Percentiles rank a stretch among this genome's conserved stretches.
Conservation (phyloP, 164 flowering plant species). For the Dillenia suffruticosa region DNA sequence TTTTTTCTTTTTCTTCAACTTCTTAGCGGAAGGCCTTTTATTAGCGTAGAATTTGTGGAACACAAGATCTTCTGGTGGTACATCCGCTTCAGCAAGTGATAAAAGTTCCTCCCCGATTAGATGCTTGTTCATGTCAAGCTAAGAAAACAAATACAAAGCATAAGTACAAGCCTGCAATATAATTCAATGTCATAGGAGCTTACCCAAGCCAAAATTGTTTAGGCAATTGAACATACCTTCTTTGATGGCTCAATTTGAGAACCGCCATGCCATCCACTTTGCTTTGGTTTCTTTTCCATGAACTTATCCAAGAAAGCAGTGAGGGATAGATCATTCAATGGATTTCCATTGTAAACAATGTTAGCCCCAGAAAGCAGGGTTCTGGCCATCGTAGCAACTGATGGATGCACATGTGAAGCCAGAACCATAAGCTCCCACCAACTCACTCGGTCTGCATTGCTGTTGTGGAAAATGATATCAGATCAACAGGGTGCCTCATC, state of each 20-base stretch:
- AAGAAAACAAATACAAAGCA: slow-evolving; percentile 16
- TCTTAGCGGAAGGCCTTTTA: slow-evolving; percentile 65
- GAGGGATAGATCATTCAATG: slow-evolving; percentile 78
- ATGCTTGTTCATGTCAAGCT: slow-evolving; percentile 72
- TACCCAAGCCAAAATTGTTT: neutral
- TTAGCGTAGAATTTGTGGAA: slow-evolving; percentile 89
- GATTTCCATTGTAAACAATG: slow-evolving; percentile 91
- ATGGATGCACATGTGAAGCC: slow-evolving; percentile 91
- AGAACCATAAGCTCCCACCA: slow-evolving; percentile 97
- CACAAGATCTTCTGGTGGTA: slow-evolving; percentile 89
- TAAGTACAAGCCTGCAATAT: neutral
- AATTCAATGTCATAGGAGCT: neutral
- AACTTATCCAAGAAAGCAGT: slow-evolving; percentile 91
- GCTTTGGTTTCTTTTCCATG: slow-evolving; percentile 97
- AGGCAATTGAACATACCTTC: slow-evolving; percentile 45
- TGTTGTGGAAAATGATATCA: slow-evolving; percentile 14
- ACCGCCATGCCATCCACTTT: slow-evolving; percentile 89
- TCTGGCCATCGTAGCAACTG: slow-evolving; percentile 89
- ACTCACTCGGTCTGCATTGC: slow-evolving; percentile 84
- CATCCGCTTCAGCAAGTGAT: slow-evolving; percentile 78
- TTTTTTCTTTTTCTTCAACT: slow-evolving; percentile 71
- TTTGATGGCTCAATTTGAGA: slow-evolving; percentile 94
- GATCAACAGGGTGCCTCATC: too few species aligned
- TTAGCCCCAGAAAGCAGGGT: slow-evolving; percentile 88
- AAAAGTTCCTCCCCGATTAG: slow-evolving; percentile 81